Percentiles rank a stretch among this genome's conserved stretches.
phyloP scores from a whole-genome alignment of 345 rosid genomes.

The Euphorbia pulcherrima region DNA sequence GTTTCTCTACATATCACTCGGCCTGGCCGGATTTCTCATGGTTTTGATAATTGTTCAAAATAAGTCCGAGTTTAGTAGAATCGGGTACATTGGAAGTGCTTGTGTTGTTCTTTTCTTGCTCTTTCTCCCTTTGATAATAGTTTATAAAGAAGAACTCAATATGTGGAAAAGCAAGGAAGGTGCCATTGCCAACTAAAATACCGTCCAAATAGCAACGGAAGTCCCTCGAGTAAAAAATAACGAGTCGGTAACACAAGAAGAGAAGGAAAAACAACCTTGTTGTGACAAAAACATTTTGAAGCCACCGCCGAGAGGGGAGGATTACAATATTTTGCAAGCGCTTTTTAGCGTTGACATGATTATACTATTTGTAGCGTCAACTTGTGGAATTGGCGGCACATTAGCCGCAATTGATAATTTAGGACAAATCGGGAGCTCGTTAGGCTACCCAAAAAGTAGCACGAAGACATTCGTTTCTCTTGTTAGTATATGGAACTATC shows the following conservation, averaged over 20 bases:
- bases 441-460: constrained; percentile 19
- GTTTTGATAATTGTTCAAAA: constrained; percentile 21
- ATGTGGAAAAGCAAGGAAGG: constrained; percentile 7
- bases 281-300: constrained; percentile 1
- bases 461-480: constrained; percentile 21
- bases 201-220: neutral
- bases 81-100: constrained; percentile 16
- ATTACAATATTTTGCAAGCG: constrained; percentile 24
- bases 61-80: constrained; percentile 18
- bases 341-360: constrained; percentile 24
- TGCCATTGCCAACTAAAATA: neutral
- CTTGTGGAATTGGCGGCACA: constrained; percentile 20
- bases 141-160: neutral
- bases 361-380: constrained; percentile 13
- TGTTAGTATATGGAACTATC: constrained; percentile 26
- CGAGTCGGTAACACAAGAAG: neutral
- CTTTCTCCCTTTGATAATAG: constrained; percentile 18
- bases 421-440: constrained; percentile 20
- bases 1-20: constrained; percentile 20
- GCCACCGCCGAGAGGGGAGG: constrained; percentile 24
- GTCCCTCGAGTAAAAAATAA: neutral
- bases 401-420: constrained; percentile 14
- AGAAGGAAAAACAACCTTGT: constrained; percentile 11
- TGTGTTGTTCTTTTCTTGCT: constrained; percentile 8
- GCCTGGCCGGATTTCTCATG: constrained; percentile 26